Conservation (phyloP, 306 rosid species). For the Inga leiocalycina region DNA sequence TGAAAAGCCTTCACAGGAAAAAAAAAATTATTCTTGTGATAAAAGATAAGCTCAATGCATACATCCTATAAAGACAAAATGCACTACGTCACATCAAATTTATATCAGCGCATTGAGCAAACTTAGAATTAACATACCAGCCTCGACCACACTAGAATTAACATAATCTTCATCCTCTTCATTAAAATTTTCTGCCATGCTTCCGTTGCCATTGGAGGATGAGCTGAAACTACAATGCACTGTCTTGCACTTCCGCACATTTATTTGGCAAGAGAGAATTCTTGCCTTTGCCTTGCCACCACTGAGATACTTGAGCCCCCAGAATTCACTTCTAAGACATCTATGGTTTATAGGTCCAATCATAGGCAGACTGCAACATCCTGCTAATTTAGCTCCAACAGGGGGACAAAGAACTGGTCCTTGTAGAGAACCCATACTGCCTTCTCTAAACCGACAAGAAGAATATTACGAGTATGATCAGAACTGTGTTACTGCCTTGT, state of each 20-base stretch:
- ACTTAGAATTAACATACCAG: slow-evolving; percentile 63
- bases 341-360: slow-evolving; percentile 52
- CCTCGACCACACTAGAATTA: slow-evolving; percentile 83
- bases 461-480: neutral
- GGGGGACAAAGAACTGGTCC: slow-evolving; percentile 88
- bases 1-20: neutral
- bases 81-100: neutral
- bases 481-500: neutral
- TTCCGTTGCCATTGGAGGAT: slow-evolving; percentile 79
- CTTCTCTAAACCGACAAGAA: slow-evolving; percentile 43
- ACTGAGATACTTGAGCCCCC: slow-evolving; percentile 55
- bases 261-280: slow-evolving; percentile 41
- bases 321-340: slow-evolving; percentile 61
- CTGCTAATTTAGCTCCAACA: slow-evolving; percentile 62
- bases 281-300: slow-evolving; percentile 47
- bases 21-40: neutral
- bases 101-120: neutral
- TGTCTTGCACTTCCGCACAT: slow-evolving; percentile 45
- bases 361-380: slow-evolving; percentile 57
- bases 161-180: slow-evolving; percentile 91
- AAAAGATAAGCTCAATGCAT: neutral
- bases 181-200: slow-evolving; percentile 74
- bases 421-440: slow-evolving; percentile 72
- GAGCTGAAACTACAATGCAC: slow-evolving; percentile 74
- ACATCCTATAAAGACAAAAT: slow-evolving; percentile 7